Evolutionary conservation across 1,284 basidiomycete genomes (phyloP), one percentile per base, ranked within the genome.

Genomic region (Schizophyllum amplum): DNA sequence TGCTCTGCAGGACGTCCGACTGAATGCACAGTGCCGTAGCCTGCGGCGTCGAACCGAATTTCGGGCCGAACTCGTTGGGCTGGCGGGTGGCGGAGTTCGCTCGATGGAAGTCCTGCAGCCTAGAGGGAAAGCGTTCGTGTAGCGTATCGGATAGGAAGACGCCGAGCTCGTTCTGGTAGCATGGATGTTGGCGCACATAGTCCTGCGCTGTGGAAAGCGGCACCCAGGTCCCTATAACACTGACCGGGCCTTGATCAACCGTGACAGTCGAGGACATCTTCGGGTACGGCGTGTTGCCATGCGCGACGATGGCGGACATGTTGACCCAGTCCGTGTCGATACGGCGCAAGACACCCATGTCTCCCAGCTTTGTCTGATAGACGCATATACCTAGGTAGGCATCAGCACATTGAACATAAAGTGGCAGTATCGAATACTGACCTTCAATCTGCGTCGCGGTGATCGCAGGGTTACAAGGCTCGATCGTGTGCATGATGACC

Each of bases 311-410:
- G 24, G 80, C 77, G 33, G 82, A 76, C 50, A 87, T 72, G 66
- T 88, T 86, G 62, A 88, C 85, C 62, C 84, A 88, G 64, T 86
- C 83, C 24, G 84, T 84, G 69, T 88, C 86, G 55, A 87, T 81
- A 57, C 86, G 80, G 62, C 86, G 81, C 59, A 87, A 70, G 51
- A 87, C 71, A 27, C 75, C 69, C 48, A 73, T 73, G 13, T 75
- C 68, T 49, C 78, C 81, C 6, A 87, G 72, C 55, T 70, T 74
- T 68, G 82, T 84, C 66, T 83, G 84, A 68, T 86, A 88, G 52
- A 87, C 84, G 51, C 83, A 77, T 59, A 88, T 82, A 61, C 82
- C 86, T 88, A 62, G 1, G 47, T 42, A 42, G 13, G 33, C 13
- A 42, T 46, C 22, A 60, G 56, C 56, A 51, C n/a, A 55, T 53